Conservation (phyloP, 345 rosid species). For the Brassica nigra region DNA sequence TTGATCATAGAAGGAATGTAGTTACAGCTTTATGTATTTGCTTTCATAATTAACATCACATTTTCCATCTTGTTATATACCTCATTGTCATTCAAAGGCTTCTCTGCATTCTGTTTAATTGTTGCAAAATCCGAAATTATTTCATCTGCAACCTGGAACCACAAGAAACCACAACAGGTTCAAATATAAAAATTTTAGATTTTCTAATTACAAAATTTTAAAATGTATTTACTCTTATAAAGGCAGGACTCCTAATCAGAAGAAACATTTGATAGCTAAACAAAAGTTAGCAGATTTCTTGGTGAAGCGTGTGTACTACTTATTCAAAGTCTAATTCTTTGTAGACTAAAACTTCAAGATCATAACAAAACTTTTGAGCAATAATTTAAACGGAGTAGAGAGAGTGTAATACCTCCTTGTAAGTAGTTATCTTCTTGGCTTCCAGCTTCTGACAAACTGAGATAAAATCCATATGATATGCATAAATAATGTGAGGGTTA, state of each 20-base stretch:
- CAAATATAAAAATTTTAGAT: not conserved
- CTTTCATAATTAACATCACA: not conserved
- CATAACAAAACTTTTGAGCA: not conserved
- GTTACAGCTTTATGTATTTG: not conserved
- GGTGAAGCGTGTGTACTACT: not conserved
- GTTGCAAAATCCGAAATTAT: constrained; percentile 46
- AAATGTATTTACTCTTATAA: not conserved
- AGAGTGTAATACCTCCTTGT: constrained; percentile 45
- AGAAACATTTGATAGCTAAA: not conserved
- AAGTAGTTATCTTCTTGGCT: constrained; percentile 52
- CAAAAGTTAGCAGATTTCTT: not conserved
- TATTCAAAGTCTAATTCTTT: not conserved
- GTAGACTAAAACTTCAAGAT: not conserved
- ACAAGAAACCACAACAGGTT: constrained; percentile 24
- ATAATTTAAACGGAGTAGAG: not conserved
- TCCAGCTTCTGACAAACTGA: constrained; percentile 54
- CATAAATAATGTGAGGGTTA: not conserved
- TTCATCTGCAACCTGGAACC: constrained; percentile 49
- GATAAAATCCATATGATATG: not conserved
- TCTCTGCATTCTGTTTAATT: constrained; percentile 28
- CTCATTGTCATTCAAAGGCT: constrained; percentile 49
- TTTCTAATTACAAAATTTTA: not conserved
- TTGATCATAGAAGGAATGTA: not conserved
- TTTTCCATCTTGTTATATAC: constrained; percentile 21
- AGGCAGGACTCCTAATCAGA: not conserved